Conservation (phyloP, 202 grass and related monocot species). For the Panicum virgatum region DNA sequence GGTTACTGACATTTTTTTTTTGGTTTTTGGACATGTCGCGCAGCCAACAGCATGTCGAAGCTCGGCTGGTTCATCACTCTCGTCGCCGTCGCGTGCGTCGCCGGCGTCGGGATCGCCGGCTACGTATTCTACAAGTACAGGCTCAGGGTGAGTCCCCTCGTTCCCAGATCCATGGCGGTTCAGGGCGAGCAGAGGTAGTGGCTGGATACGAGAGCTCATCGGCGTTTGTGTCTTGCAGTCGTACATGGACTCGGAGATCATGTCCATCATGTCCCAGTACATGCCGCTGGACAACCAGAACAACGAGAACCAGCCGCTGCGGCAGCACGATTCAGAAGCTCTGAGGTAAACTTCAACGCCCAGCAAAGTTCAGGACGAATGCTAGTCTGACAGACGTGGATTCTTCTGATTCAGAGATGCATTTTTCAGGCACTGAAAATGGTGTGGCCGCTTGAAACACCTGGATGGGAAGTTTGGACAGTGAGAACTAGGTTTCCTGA, state of each 20-base stretch:
- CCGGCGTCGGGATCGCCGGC: constrained; percentile 59
- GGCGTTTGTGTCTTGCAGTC: constrained; percentile 40
- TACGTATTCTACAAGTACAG: constrained; percentile 99
- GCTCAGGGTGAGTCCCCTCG: constrained; percentile 62
- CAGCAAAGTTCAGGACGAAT: neutral
- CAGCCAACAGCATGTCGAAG: constrained; percentile 64
- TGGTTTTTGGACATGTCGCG: constrained; percentile 1
- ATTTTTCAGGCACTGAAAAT: constrained; percentile 22
- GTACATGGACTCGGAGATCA: constrained; percentile 99
- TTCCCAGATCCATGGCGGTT: neutral
- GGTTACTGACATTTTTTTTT: neutral
- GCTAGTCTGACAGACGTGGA: neutral
- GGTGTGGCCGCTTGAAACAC: neutral
- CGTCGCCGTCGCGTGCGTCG: constrained; percentile 60
- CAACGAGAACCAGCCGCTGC: constrained; percentile 66
- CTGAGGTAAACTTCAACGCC: constrained; percentile 17
- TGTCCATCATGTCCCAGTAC: constrained; percentile 99
- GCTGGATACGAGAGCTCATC: no score
- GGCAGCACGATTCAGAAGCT: constrained; percentile 58
- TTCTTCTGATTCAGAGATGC: neutral
- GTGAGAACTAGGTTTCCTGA: neutral
- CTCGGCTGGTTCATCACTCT: constrained; percentile 69
- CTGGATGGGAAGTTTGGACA: neutral
- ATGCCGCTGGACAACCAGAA: constrained; percentile 94
- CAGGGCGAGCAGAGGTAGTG: no score